phyloP scores from a whole-genome alignment of 352 stramenopile genomes.

The Thalassiosira mediterranea region DNA sequence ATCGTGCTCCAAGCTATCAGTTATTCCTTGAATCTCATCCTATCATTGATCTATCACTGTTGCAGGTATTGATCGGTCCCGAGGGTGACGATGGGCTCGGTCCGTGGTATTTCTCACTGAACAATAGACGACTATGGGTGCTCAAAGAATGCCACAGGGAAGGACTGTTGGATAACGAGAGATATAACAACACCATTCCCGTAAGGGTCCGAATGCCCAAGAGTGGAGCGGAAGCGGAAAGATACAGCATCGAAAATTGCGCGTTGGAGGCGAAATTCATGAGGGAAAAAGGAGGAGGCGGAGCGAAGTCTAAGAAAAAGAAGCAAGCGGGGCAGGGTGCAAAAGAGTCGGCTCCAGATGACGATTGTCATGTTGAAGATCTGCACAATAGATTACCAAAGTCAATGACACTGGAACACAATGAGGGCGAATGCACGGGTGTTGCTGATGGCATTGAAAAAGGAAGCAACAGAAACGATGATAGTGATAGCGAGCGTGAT shows the following conservation, averaged over 20 bases:
- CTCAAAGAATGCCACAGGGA: slow-evolving; percentile 77
- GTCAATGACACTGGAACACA: no score
- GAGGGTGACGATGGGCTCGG: slow-evolving; percentile 48
- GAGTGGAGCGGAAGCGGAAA: slow-evolving; percentile 58
- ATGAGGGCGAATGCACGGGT: no score
- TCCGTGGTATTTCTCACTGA: slow-evolving; percentile 82
- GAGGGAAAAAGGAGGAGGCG: slow-evolving; percentile 20
- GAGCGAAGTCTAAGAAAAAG: no score
- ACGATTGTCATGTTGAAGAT: not conserved
- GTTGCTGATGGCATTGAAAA: no score
- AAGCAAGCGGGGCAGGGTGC: no score
- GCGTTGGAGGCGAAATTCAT: slow-evolving; percentile 74
- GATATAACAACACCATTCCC: slow-evolving; percentile 58
- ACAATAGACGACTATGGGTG: slow-evolving; percentile 82
- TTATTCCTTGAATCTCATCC: slow-evolving; percentile 1
- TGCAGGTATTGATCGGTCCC: slow-evolving; percentile 65
- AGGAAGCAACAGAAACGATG: no score
- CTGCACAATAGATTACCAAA: no score
- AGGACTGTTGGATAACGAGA: slow-evolving; percentile 56
- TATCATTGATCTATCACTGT: not conserved
- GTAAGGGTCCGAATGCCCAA: slow-evolving; percentile 72
- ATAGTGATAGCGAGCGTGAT: no score
- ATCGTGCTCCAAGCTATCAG: not conserved
- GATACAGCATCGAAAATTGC: slow-evolving; percentile 74
- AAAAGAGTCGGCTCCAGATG: not conserved